Base-by-base conservation (phyloP, 225 moss, liverwort and hornwort species). In the Rhytidiadelphus loreus region DNA sequence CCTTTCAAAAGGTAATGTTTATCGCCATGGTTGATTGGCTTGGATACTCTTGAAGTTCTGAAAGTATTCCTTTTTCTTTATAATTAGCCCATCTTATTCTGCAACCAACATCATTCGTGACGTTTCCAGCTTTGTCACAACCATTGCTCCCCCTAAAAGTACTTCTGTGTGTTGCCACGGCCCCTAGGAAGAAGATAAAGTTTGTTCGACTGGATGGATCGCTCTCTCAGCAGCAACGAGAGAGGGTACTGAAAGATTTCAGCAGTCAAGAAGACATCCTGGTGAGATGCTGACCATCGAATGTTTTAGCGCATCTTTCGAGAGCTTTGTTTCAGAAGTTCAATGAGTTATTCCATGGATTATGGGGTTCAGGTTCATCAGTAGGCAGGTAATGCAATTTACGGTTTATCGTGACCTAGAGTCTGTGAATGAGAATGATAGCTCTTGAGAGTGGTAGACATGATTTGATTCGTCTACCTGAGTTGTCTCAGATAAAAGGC, bases 121-220 rank as follows among this genome's bases (percentile, higher is more conserved):
- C 20, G 53, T 59, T 60, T 55, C 44, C 46, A 59, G 88, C 30
- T 68, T 66, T 39, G 84, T 2, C 46, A n/a, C 68, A 86, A 39
- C 30, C 58, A 33, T 55, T 68, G 39, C 85, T 74, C 26, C 41
- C 39, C 28, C 41, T 86, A 13, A 43, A 73, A 69, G 23, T 77
- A 66, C 82, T 82, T 83, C 26, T 60, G 26, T 71, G 62, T 85
- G 37, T 89, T 76, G 37, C 22, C 46, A 28, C 89, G 89, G 16
- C 13, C 69, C 46, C 37, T 92, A 97, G 97, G 88, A 95, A 80
- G 81, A 95, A 94, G 55, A 85, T 96, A 20, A 87, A 90, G 50
- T 97, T 91, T 41, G 95, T 96, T 70, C 95, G 97, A 2, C 86
- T 97, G 85, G 96, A 97, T 93, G 97, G 97, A 60, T 90, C 95